Evolutionary conservation across 2,329 filamentous ascomycete species (phyloP), one percentile per base, ranked within the genome.

Genomic region (Pseudocercospora macadamiae): DNA sequence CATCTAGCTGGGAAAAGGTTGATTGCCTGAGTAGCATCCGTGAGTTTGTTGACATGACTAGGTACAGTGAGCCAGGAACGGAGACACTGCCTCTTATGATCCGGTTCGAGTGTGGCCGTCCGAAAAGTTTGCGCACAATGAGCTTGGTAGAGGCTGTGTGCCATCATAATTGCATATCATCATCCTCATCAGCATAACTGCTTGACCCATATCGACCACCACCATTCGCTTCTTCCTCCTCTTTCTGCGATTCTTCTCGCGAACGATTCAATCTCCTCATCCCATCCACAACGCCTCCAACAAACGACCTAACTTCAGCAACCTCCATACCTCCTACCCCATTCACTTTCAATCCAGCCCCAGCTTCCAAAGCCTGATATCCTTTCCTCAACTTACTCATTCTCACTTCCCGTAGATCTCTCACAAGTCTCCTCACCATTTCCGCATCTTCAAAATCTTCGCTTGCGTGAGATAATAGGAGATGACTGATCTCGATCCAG

Each of bases 271-370:
- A 85, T 79, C 86, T 93, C 69, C 84, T 80, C 68, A 97, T 81
- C 3, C 90, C 91, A 73, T 97, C 93, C 64, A 97, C 88, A 2
- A 97, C 91, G 1, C 90, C 90, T 1, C 86, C 81, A 61, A 97
- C 86, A 71, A 97, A 96, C 0, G 86, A 88, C 68, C 93, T 83
- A 55, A 87, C 90, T 78, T 97, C 93, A 0, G 90, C 89, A 48
- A 97, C 81, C 78, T 99, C 95, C 89, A 97, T 92, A 2, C 90
- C 90, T 2, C 95, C 95, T 0, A 97, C 89, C 19, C 93, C 93
- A 49, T 87, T 88, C 72, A 89, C 79, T 57, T 89, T 84, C n/a
- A 93, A 87, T 19, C 87, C 86, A 3, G 86, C 86, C 7, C 83
- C 89, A 18, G 83, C 84, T 68, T 92, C 89, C 51, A 96, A 76